These are phyloP conservation scores for Lolium rigidum DNA, from an alignment of 176 grass and related monocot species.

Conservation along the genomic window DNA sequence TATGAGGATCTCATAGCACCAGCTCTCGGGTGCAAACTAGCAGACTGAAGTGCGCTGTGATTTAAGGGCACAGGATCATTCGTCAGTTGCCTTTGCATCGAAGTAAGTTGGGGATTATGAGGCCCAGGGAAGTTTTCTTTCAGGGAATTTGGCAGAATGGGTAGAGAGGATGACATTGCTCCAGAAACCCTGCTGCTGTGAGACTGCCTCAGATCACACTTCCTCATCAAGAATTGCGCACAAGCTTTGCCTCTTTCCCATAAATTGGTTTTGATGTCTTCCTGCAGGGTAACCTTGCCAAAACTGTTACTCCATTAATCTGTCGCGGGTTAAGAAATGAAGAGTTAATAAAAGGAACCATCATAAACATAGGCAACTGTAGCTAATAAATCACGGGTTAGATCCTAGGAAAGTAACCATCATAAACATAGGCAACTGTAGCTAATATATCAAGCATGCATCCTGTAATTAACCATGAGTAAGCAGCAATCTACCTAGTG, in stretches of 20 bases:
- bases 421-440: conserved; percentile 20
- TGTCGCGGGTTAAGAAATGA: conserved; percentile 32
- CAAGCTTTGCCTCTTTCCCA: conserved; percentile 45
- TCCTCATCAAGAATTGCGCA: conserved; percentile 41
- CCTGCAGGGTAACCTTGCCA: background rate
- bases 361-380: conserved; percentile 18
- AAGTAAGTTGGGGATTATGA: conserved; percentile 50
- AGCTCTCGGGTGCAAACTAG: conserved; percentile 39
- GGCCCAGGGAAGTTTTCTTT: conserved; percentile 56
- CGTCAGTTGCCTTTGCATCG: conserved; percentile 54
- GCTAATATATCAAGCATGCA: conserved; percentile 17
- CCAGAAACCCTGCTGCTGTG: conserved; percentile 47
- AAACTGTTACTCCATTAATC: conserved; percentile 41
- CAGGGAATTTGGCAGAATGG: conserved; percentile 64
- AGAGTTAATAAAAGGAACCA: conserved; percentile 17
- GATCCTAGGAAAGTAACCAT: background rate
- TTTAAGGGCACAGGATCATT: conserved; percentile 33
- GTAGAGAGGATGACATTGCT: conserved; percentile 67
- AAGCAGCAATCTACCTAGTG: conserved; percentile 28
- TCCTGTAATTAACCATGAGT: conserved; percentile 28
- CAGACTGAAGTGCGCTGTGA: conserved; percentile 39
- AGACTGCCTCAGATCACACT: conserved; percentile 45
- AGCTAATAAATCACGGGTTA: conserved; percentile 28
- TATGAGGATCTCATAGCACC: conserved; percentile 47
- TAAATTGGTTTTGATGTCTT: conserved; percentile 40